A percentile compares a stretch with the other conserved stretches of the same genome.
Evolutionary conservation across 2,329 filamentous ascomycete species (phyloP).

Genomic region (Hypoxylon sp.): DNA sequence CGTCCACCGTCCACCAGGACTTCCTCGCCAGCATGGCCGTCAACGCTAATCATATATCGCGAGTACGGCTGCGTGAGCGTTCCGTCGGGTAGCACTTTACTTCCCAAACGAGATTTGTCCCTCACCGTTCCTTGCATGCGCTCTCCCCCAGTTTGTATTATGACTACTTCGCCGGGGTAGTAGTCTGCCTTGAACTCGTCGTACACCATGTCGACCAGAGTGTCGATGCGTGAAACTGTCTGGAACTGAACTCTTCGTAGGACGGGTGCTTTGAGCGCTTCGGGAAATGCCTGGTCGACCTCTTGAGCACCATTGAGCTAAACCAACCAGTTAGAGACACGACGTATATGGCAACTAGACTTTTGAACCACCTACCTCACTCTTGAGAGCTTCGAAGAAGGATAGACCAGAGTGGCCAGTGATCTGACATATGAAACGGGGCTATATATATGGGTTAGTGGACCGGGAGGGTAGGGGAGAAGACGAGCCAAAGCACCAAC

Average conservation of each 20-base stretch:
- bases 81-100: conserved; percentile 74
- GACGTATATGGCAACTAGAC: conserved; percentile 13
- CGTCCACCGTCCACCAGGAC: conserved; percentile 84
- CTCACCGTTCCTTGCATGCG: conserved; percentile 80
- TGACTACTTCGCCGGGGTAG: conserved; percentile 88
- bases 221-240: conserved; percentile 89
- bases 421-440: conserved; percentile 94
- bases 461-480: neutral
- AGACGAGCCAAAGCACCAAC: conserved; percentile 60
- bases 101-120: conserved; percentile 85
- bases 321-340: conserved; percentile 43
- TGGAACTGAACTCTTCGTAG: conserved; percentile 93
- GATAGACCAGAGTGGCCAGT: conserved; percentile 91
- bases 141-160: conserved; percentile 77
- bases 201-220: conserved; percentile 76
- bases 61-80: conserved; percentile 78
- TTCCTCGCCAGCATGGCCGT: conserved; percentile 76
- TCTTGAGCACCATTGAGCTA: conserved; percentile 85
- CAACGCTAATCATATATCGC: conserved; percentile 83
- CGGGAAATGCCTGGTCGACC: conserved; percentile 92
- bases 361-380: conserved; percentile 75
- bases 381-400: conserved; percentile 92
- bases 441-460: conserved; percentile 61
- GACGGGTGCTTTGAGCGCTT: conserved; percentile 90
- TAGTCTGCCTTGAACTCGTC: conserved; percentile 90